Conservation (phyloP, 371 early-diverging fungal genomes). For the Rhizopus delemar region DNA sequence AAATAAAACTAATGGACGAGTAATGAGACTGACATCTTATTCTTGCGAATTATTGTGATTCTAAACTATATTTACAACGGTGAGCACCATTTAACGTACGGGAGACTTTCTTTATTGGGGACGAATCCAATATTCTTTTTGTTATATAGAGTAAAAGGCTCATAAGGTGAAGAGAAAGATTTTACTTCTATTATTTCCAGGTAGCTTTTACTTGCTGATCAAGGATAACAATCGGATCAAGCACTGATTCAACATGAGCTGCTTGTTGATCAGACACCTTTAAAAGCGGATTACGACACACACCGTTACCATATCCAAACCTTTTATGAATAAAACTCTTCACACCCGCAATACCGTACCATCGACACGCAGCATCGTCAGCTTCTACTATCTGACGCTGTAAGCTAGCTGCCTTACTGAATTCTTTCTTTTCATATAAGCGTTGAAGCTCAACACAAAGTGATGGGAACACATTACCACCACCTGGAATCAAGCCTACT, state of each 20-base stretch:
- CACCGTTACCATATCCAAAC: slow-evolving; percentile 42
- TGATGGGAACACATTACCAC: slow-evolving; percentile 43
- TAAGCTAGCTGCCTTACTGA: slow-evolving; percentile 34
- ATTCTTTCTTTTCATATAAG: slow-evolving; percentile 34
- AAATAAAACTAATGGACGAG: no score
- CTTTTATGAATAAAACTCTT: slow-evolving; percentile 37
- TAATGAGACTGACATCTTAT: no score
- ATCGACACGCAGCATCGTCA: slow-evolving; percentile 48
- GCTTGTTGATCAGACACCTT: slow-evolving; percentile 15
- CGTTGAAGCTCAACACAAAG: slow-evolving; percentile 40
- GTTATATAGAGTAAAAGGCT: no score
- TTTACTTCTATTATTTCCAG: neutral
- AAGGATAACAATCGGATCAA: slow-evolving; percentile 21
- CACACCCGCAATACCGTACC: slow-evolving; percentile 47
- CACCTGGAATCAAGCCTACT: slow-evolving; percentile 45
- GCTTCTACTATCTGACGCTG: slow-evolving; percentile 43
- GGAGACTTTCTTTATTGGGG: no score
- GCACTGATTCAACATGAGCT: slow-evolving; percentile 21
- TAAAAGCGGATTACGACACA: slow-evolving; percentile 38
- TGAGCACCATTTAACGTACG: no score
- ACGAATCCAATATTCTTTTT: no score
- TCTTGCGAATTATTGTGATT: no score
- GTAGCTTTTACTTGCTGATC: neutral
- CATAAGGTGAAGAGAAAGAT: no score
- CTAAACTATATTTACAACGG: no score